These are phyloP conservation scores for Monosporascus sp. DNA, from an alignment of 2,329 filamentous ascomycete species.

Conservation along the genomic window DNA sequence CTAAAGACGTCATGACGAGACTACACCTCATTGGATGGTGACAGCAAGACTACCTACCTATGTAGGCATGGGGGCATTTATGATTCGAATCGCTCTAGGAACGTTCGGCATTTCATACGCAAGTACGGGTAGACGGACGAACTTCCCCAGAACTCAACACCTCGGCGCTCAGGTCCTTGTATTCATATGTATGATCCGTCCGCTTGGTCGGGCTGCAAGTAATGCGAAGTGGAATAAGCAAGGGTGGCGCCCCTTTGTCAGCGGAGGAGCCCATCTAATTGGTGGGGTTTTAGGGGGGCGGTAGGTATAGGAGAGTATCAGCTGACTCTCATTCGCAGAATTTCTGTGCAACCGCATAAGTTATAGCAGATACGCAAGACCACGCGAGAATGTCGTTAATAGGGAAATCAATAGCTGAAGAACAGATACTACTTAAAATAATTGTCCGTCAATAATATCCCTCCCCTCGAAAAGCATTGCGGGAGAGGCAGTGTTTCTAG, in stretches of 20 bases:
- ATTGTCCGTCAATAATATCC: not conserved
- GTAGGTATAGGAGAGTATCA: not conserved
- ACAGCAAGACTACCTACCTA: not conserved
- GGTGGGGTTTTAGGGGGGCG: not conserved
- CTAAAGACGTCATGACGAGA: not conserved
- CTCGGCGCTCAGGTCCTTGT: not conserved
- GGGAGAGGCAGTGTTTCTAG: too few relatives aligned
- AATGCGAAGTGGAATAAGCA: too few relatives aligned
- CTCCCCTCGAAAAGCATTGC: not conserved
- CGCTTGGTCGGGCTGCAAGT: not conserved
- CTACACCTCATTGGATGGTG: not conserved
- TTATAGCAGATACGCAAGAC: not conserved
- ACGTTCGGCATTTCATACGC: not conserved
- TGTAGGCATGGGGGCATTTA: not conserved
- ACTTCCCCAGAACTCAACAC: not conserved
- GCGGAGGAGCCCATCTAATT: not conserved
- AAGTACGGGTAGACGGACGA: not conserved
- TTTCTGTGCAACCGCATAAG: not conserved
- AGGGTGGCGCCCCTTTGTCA: too few relatives aligned
- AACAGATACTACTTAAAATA: not conserved
- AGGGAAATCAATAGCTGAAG: not conserved
- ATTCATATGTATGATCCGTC: not conserved
- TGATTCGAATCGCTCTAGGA: not conserved
- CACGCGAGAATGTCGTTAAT: not conserved
- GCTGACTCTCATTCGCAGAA: not conserved